These are phyloP conservation scores for Mycena crocata DNA, from an alignment of 768 basidiomycete species.

Conservation along the genomic window DNA sequence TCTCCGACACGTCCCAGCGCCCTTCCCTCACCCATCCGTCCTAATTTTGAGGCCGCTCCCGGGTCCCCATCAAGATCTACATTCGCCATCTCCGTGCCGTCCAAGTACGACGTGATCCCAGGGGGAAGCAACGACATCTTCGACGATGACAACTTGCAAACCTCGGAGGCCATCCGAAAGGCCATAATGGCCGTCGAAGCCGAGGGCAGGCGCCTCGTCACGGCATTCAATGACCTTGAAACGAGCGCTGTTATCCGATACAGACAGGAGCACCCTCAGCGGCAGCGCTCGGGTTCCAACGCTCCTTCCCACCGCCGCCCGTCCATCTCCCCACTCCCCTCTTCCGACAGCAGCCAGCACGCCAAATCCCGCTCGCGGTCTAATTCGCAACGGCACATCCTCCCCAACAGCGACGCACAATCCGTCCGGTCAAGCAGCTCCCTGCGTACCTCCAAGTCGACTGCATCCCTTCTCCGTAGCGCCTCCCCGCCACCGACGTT, in stretches of 20 bases:
- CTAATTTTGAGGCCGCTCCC: conserved; percentile 16
- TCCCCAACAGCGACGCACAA: conserved; percentile 14
- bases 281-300: conserved; percentile 43
- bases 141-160: conserved; percentile 65
- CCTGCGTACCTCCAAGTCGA: conserved; percentile 29
- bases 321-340: conserved; percentile 4
- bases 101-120: conserved; percentile 33
- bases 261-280: conserved; percentile 52
- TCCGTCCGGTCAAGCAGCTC: conserved; percentile 29
- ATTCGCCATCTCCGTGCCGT: conserved; percentile 38
- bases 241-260: conserved; percentile 64
- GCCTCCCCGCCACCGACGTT: conserved; percentile 28
- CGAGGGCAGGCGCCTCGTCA: conserved; percentile 70
- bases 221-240: conserved; percentile 78
- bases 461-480: conserved; percentile 19
- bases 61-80: conserved; percentile 38
- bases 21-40: conserved; percentile 21
- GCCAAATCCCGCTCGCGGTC: conserved; percentile 18
- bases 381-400: conserved; percentile 9
- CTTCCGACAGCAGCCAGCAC: neutral
- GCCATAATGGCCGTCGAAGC: conserved; percentile 74
- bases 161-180: conserved; percentile 65
- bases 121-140: conserved; percentile 50
- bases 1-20: conserved; percentile 8
- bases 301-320: conserved; percentile 43